Percentiles rank a stretch among this genome's conserved stretches.
These are phyloP conservation scores for Phytopythium ostracodes DNA, from an alignment of 352 stramenopile species.

Conservation along the genomic window DNA sequence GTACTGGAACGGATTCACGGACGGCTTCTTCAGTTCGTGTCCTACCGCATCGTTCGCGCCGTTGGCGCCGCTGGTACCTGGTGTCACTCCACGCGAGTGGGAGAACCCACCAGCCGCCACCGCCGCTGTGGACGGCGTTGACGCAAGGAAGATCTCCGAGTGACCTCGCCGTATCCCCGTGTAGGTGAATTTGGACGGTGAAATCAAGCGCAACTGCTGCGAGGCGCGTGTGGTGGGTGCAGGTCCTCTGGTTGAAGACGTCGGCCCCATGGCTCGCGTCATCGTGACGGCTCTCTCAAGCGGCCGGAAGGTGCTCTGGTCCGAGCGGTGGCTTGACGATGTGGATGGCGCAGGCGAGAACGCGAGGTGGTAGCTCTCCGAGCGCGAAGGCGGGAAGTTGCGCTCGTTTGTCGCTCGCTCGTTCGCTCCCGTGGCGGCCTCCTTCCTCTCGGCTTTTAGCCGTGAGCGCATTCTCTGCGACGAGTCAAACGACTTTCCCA, in stretches of 20 bases:
- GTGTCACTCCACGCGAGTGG: not conserved
- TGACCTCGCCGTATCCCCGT: slow-evolving; percentile 24
- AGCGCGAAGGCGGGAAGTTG: not conserved
- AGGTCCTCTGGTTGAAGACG: slow-evolving; percentile 11
- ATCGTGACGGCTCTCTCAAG: slow-evolving; percentile 27
- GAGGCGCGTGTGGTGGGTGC: slow-evolving; percentile 6
- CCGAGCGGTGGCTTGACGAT: not conserved
- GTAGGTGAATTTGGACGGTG: slow-evolving; percentile 12
- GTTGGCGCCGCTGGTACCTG: not conserved
- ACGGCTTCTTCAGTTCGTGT: slow-evolving; percentile 11
- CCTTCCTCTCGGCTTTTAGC: not conserved
- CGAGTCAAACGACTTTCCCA: slow-evolving; percentile 8
- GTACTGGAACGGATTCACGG: slow-evolving; percentile 50
- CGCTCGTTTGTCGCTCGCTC: not conserved
- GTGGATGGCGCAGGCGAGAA: not conserved
- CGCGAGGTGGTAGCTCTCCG: not conserved
- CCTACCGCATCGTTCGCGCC: not conserved
- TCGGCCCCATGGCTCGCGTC: slow-evolving; percentile 17
- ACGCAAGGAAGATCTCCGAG: slow-evolving; percentile 24
- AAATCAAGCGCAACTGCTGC: slow-evolving; percentile 18
- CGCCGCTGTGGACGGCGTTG: not conserved
- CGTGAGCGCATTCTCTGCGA: not conserved
- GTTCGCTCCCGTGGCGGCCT: not conserved
- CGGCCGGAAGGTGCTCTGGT: slow-evolving; percentile 16
- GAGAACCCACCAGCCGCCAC: not conserved